Evolutionary conservation across 441 rosid genomes (phyloP).

Genomic region (Dalechampia spathulata): DNA sequence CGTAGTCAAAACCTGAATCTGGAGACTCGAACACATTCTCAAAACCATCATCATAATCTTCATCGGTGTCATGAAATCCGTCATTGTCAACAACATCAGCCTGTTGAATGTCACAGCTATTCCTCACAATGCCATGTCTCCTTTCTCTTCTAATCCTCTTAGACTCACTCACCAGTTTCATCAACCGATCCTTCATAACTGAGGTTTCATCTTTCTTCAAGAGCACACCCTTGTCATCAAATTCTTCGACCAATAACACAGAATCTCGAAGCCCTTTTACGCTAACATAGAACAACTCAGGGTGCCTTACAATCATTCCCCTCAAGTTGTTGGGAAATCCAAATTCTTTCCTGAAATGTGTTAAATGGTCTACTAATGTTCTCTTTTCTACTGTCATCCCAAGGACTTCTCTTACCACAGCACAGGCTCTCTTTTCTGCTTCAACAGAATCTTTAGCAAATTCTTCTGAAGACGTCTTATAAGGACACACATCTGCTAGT

Average conservation of each 20-base stretch:
- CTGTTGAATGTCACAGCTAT: conserved; percentile 9
- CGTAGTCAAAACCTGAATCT: conserved; percentile 44
- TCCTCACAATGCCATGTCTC: conserved; percentile 24
- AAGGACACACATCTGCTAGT: conserved; percentile 62
- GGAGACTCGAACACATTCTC: conserved; percentile 54
- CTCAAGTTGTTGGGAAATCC: conserved; percentile 64
- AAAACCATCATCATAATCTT: conserved; percentile 54
- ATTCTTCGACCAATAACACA: conserved; percentile 63
- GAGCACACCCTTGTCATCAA: conserved; percentile 56
- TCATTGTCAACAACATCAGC: conserved; percentile 10
- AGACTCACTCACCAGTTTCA: conserved; percentile 56
- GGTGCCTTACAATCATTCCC: conserved; percentile 70
- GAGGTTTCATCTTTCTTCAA: conserved; percentile 46
- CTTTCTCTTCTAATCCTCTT: conserved; percentile 60
- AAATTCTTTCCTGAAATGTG: conserved; percentile 83
- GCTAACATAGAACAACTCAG: conserved; percentile 77
- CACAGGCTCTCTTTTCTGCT: conserved; percentile 82
- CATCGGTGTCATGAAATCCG: conserved; percentile 7
- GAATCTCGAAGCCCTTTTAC: conserved; percentile 72
- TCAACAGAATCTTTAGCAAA: conserved; percentile 48
- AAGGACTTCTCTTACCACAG: conserved; percentile 59
- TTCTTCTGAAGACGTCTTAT: conserved; percentile 37
- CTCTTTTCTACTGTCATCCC: conserved; percentile 67
- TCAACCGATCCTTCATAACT: conserved; percentile 41
- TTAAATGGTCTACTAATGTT: conserved; percentile 74